Conservation (phyloP, 768 basidiomycete species). For the Leccinum variicolor region DNA sequence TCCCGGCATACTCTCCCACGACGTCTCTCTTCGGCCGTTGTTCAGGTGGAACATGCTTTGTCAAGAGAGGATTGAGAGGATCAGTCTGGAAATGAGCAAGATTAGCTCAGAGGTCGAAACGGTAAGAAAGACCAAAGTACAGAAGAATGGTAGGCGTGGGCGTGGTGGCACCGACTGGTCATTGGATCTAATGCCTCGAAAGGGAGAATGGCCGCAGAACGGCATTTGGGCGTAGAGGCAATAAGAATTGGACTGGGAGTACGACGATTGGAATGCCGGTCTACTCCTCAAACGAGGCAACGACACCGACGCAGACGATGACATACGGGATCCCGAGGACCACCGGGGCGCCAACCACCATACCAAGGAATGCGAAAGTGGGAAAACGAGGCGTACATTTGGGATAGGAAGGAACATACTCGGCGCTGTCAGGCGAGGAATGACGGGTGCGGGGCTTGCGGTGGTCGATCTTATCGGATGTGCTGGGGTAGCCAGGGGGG, state of each 20-base stretch:
- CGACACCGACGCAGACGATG: conserved; percentile 37
- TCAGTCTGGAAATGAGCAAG: conserved; percentile 55
- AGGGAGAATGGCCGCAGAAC: background rate
- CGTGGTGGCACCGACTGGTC: conserved; percentile 1
- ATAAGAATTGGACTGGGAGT: background rate
- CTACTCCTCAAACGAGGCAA: conserved; percentile 14
- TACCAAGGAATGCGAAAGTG: conserved; percentile 48
- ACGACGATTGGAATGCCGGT: background rate
- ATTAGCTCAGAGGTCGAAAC: conserved; percentile 4
- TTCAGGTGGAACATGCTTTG: conserved; percentile 82
- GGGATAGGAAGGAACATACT: conserved; percentile 89
- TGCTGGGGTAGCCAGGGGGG: conserved; percentile 38
- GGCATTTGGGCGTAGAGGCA: conserved; percentile 4
- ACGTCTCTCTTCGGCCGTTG: conserved; percentile 70
- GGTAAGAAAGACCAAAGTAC: background rate
- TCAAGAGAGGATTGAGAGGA: conserved; percentile 74
- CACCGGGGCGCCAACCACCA: conserved; percentile 52
- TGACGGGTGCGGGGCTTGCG: conserved; percentile 31
- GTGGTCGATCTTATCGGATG: background rate
- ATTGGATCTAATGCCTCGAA: conserved; percentile 4
- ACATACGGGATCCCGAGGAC: conserved; percentile 32
- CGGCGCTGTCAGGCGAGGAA: conserved; percentile 66
- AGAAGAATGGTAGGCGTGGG: background rate
- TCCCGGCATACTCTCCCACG: conserved; percentile 68
- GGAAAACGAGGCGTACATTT: conserved; percentile 62